Conservation (phyloP, 208 protist genomes). For the Zelonia costaricensis region DNA sequence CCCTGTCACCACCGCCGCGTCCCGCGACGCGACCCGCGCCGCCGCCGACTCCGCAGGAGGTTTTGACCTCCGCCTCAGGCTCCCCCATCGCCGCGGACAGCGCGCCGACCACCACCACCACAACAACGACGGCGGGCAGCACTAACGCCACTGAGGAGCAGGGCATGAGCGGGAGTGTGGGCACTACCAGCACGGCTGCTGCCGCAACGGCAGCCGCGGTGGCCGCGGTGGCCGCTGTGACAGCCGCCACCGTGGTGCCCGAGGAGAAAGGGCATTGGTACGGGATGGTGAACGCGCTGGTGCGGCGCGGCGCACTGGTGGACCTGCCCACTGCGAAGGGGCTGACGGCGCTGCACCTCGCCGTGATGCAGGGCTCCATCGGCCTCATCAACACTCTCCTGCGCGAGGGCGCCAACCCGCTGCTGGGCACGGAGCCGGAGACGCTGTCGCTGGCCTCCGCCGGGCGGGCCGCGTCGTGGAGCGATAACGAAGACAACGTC, state of each 20-base stretch:
- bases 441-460: conserved; percentile 8
- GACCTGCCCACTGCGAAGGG: conserved; percentile 30
- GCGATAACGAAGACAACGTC: neutral
- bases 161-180: too few relatives aligned
- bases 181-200: neutral
- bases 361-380: conserved; percentile 29
- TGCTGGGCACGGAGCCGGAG: conserved; percentile 21
- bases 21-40: too few relatives aligned
- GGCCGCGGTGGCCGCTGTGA: conserved; percentile 1
- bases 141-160: too few relatives aligned
- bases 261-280: conserved; percentile 21
- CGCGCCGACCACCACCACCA: too few relatives aligned
- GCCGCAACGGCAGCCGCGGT: neutral
- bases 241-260: conserved; percentile 10
- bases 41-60: too few relatives aligned
- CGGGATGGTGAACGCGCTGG: conserved; percentile 27
- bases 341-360: conserved; percentile 46
- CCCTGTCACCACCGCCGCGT: too few relatives aligned
- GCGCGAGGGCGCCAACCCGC: conserved; percentile 36
- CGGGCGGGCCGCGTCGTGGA: conserved; percentile 1
- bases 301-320: conserved; percentile 34
- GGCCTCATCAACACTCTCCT: conserved; percentile 42
- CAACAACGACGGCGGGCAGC: too few relatives aligned
- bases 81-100: too few relatives aligned
- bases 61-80: too few relatives aligned